Base-by-base conservation (phyloP, 805 yeast species). In the Tetrapisispora phaffii region DNA sequence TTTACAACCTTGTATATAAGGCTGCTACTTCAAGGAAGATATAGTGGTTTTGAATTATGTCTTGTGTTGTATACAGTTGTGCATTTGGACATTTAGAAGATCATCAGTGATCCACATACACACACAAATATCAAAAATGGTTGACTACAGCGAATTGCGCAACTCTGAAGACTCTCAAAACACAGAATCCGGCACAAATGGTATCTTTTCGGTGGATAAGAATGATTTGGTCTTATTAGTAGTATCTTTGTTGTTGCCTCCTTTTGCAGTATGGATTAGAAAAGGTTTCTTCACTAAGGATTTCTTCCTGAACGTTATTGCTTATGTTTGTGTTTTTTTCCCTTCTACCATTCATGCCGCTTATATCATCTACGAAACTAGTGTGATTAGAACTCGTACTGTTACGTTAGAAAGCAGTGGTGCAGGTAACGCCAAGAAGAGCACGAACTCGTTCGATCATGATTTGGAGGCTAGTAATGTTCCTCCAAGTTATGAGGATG, bases 321-420 rank as follows among this genome's bases (percentile, higher is more conserved):
- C 67, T 83, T 35, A 77, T 80, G 50, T 42, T 79, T 8, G 63
- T 82, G 28, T 88, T 2, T 79, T 74, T 59, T 63, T 83, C 46
- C 90, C 90, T 0, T 88, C 88, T 3, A 66, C 82, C 42, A 62
- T 82, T 37, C 90, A 83, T 60, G 71, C 84, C 4, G 71, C 80
- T 63, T 83, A 80, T 59, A 75, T 83, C 47, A 80, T 83, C 45
- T 34, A 34, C n/a, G 41, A 28, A 12, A 42, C 45, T 66, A 34
- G 39, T 36, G 19, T 6, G 2, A 31, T 24, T 16, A 35, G 45
- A 36, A 20, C 13, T 9, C 10, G 2, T 16, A 13, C 7, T 34
- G 12, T 10, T 6, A 12, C 19, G 12, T 13, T n/a, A 4, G 24
- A 22, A 15, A 16, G 10, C 8, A 6, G n/a, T 7, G 2, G 5